These are phyloP conservation scores for Dictyostelium firmibasis DNA, from an alignment of 78 protist species.

Conservation along the genomic window DNA sequence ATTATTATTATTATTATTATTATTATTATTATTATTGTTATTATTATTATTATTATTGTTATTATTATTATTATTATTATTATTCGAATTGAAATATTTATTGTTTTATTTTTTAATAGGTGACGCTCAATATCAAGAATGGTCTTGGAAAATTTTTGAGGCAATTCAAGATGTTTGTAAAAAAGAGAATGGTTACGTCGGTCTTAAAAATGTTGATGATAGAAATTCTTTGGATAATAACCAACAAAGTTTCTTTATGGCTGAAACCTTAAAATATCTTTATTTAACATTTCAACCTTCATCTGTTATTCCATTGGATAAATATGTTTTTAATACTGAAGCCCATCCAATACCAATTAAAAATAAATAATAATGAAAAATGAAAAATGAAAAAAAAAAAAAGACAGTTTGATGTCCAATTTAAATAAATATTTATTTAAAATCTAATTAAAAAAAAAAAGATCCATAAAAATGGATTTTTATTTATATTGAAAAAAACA, in stretches of 20 bases:
- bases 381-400: background rate
- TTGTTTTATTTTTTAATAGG: background rate
- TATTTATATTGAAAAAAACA: no score
- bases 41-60: no score
- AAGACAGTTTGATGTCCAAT: no score
- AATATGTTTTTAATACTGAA: constrained; percentile 97
- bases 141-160: constrained; percentile 91
- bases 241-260: constrained; percentile 90
- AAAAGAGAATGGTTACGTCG: constrained; percentile 68
- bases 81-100: no score
- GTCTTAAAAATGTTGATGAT: constrained; percentile 60
- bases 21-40: no score
- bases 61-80: no score
- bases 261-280: constrained; percentile 95
- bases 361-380: background rate
- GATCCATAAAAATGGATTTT: no score
- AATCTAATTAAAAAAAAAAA: no score
- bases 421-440: no score
- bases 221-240: background rate
- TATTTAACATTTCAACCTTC: constrained; percentile 86
- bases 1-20: no score
- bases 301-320: constrained; percentile 74
- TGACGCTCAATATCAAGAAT: constrained; percentile 84
- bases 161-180: constrained; percentile 81
- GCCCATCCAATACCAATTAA: constrained; percentile 90